Evolutionary conservation across 2,329 filamentous ascomycete genomes (phyloP).

Genomic region (Fusarium sp.): DNA sequence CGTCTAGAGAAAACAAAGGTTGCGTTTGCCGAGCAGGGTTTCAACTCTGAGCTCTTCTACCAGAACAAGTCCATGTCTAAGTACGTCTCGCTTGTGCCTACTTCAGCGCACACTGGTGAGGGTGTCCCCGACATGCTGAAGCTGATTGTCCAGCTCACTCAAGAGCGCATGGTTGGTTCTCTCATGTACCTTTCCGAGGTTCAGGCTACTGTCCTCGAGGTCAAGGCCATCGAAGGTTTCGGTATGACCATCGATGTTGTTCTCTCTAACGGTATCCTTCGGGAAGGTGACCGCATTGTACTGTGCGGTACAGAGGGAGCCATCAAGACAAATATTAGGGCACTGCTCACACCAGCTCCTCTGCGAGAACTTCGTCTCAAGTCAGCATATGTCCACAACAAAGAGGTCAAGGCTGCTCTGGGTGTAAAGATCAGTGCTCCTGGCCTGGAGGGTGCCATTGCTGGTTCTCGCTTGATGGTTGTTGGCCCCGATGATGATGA

Average conservation of each 20-base stretch:
- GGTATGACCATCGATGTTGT: slow-evolving; percentile 99
- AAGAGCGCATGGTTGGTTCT: slow-evolving; percentile 96
- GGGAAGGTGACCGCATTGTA: slow-evolving; percentile 93
- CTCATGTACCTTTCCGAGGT: slow-evolving; percentile 99
- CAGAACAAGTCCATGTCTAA: slow-evolving; percentile 98
- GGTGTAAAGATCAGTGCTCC: slow-evolving; percentile 99
- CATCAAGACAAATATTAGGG: slow-evolving; percentile 94
- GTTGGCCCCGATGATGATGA: slow-evolving; percentile 96
- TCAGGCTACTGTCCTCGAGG: slow-evolving; percentile 96
- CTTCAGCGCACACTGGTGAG: slow-evolving; percentile 97
- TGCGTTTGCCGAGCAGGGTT: slow-evolving; percentile 94
- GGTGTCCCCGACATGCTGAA: slow-evolving; percentile 99
- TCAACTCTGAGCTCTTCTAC: slow-evolving; percentile 97
- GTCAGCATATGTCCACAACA: slow-evolving; percentile 97
- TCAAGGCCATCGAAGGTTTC: slow-evolving; percentile 98
- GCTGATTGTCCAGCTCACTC: slow-evolving; percentile 89
- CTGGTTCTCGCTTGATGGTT: slow-evolving; percentile 92
- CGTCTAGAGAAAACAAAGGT: slow-evolving; percentile 91
- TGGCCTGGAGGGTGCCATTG: slow-evolving; percentile 94
- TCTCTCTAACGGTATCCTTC: slow-evolving; percentile 92
- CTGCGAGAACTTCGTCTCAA: slow-evolving; percentile 96
- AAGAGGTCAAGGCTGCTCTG: slow-evolving; percentile 97
- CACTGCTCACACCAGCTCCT: slow-evolving; percentile 89
- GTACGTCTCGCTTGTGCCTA: slow-evolving; percentile 95
- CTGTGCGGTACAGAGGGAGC: slow-evolving; percentile 96